Conservation (phyloP, 805 yeast species). For the Wickerhamomyces rabaulensis region DNA sequence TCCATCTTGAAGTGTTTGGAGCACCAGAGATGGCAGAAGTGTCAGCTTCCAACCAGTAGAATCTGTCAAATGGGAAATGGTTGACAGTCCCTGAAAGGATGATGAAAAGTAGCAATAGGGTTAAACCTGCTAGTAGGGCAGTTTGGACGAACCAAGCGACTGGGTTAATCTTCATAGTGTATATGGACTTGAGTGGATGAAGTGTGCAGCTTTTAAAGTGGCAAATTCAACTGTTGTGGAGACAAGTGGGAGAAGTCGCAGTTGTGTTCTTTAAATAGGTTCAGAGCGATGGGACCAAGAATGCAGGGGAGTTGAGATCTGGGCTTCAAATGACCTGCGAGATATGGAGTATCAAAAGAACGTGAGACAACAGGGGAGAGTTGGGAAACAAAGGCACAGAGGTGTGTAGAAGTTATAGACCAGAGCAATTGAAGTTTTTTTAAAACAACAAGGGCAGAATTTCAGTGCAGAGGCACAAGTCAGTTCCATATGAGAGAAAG, state of each 20-base stretch:
- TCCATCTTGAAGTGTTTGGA: conserved; percentile 58
- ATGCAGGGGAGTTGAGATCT: background rate
- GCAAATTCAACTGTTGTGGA: too few relatives aligned
- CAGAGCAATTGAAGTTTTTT: background rate
- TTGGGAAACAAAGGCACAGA: too few relatives aligned
- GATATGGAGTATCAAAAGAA: background rate
- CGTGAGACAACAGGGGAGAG: background rate
- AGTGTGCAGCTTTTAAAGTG: too few relatives aligned
- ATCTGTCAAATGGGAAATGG: conserved; percentile 53
- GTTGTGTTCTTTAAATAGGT: background rate
- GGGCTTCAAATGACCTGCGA: background rate
- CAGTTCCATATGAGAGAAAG: background rate
- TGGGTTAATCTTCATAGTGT: conserved; percentile 6
- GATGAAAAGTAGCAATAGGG: conserved; percentile 48
- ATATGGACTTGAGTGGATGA: too few relatives aligned
- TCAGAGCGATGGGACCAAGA: background rate
- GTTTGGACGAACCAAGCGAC: conserved; percentile 11
- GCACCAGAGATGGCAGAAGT: conserved; percentile 51
- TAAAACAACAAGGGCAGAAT: background rate
- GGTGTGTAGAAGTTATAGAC: too few relatives aligned
- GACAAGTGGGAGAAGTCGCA: background rate
- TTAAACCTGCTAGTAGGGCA: conserved; percentile 26
- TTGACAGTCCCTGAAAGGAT: conserved; percentile 60
- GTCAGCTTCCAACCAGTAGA: conserved; percentile 70
- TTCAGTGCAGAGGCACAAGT: background rate